phyloP scores from a whole-genome alignment of 2,329 filamentous ascomycete genomes.

The Exophiala bonariae region DNA sequence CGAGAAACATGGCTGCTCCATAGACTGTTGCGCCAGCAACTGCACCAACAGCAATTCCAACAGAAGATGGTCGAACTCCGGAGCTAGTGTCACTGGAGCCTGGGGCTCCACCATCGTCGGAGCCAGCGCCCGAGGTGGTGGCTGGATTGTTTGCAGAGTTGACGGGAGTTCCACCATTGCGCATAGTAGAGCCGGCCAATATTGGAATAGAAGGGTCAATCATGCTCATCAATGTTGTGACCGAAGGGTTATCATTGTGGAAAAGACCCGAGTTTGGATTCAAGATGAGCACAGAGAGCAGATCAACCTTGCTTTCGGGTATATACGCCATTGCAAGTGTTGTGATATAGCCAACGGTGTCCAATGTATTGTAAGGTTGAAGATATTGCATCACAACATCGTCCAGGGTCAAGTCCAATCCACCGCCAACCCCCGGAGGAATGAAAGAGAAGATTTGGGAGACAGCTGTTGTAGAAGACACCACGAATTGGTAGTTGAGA shows the following conservation, averaged over 20 bases:
- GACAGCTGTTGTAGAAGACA: conserved; percentile 68
- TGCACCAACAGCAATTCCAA: conserved; percentile 72
- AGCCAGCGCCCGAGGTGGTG: conserved; percentile 40
- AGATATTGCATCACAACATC: conserved; percentile 30
- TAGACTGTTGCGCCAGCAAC: conserved; percentile 81
- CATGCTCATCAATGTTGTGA: conserved; percentile 71
- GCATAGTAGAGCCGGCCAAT: conserved; percentile 47
- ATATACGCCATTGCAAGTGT: conserved; percentile 77
- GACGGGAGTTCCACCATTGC: conserved; percentile 39
- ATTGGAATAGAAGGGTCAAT: conserved; percentile 84
- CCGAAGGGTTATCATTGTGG: conserved; percentile 65
- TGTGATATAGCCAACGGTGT: conserved; percentile 72
- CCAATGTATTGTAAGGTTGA: conserved; percentile 49
- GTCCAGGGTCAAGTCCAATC: conserved; percentile 47
- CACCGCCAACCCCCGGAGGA: conserved; percentile 68
- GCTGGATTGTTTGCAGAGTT: conserved; percentile 27
- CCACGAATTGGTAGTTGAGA: conserved; percentile 83
- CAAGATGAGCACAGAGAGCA: conserved; percentile 68
- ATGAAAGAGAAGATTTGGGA: conserved; percentile 82
- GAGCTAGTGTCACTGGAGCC: conserved; percentile 47
- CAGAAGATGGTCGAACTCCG: conserved; percentile 48
- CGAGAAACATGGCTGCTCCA: conserved; percentile 89
- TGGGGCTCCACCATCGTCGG: conserved; percentile 44
- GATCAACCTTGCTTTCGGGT: conserved; percentile 67
- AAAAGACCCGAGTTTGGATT: conserved; percentile 74